Evolutionary conservation across 2,329 filamentous ascomycete genomes (phyloP), one percentile per base, ranked within the genome.

Genomic region (Metarhizium guizhouense): DNA sequence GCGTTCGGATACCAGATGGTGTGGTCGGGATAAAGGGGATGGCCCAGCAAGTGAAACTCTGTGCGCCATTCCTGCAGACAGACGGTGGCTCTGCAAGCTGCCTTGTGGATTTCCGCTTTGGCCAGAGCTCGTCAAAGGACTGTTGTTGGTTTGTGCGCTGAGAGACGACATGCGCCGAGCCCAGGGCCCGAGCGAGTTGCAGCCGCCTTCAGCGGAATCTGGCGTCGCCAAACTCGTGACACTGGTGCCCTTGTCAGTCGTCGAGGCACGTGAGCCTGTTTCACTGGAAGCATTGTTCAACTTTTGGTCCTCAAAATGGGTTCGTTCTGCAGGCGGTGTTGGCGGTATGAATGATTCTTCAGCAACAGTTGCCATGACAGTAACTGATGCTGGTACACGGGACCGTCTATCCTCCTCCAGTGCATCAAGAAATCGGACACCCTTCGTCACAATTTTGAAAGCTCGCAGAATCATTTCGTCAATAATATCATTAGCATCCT

Each of bases 401-500:
- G 72, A 67, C 57, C 74, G 74, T 50, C 76, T 71, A 62, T 86
- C 82, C 16, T 84, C 87, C 42, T 88, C 86, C 74, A 94, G 85
- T 2, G 93, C 80, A 63, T 99, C 94, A 47, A 96, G 79, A 65
- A 99, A 97, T 48, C 87, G 82, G 30, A 96, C 90, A 14, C 89
- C 91, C 64, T 93, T 86, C 51, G 86, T 93, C n/a, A 96, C 88
- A 53, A 97, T 91, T 67, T 88, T 91, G 75, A 96, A 97, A 0
- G 92, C 92, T 69, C 92, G 94, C 54, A 95, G 75, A 29, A 97
- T 88, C 82, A 97, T 90, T 68, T 96, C 89, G 65, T 97, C 93
- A 56, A 96, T 82, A 56, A 93, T 82, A 63, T 88, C 83, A 64
- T 90, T 90, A 13, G 87, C 76, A 49, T 83, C 78, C 34, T 86